Percentiles rank a stretch among this genome's conserved stretches.
phyloP scores from a whole-genome alignment of 768 basidiomycete genomes.

The Mycena leptocephala region DNA sequence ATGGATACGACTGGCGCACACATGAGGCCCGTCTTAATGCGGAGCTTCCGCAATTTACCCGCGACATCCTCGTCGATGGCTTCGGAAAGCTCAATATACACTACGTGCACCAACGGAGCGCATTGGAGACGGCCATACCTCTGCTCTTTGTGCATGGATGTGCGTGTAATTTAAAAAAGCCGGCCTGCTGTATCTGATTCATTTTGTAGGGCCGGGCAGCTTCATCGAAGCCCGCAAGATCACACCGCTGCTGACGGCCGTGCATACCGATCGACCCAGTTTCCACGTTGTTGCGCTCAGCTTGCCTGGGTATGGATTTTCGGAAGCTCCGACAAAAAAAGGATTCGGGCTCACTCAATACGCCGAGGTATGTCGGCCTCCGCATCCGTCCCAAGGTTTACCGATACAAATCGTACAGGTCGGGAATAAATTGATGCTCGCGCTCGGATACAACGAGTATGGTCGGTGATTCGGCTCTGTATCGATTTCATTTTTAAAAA shows the following conservation, averaged over 20 bases:
- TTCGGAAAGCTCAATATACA: constrained; percentile 59
- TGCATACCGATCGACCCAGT: constrained; percentile 50
- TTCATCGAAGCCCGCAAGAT: constrained; percentile 62
- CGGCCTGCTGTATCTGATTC: not conserved
- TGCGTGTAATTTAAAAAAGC: not conserved
- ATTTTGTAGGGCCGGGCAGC: constrained; percentile 60
- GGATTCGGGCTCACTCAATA: constrained; percentile 57
- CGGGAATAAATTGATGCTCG: constrained; percentile 64
- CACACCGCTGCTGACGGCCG: constrained; percentile 56
- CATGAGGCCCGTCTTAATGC: constrained; percentile 57
- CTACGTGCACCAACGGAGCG: constrained; percentile 60
- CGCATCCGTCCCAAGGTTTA: not conserved
- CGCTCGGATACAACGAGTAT: constrained; percentile 56
- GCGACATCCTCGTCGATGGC: constrained; percentile 57
- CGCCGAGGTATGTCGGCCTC: constrained; percentile 52
- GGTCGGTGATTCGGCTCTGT: constrained; percentile 7
- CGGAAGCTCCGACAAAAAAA: constrained; percentile 58
- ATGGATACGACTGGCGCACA: constrained; percentile 57
- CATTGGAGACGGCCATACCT: constrained; percentile 40
- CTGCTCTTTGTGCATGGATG: constrained; percentile 65
- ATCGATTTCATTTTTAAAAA: too few relatives aligned
- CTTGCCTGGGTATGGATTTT: constrained; percentile 65
- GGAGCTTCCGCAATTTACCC: constrained; percentile 60
- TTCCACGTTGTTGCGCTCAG: constrained; percentile 67
- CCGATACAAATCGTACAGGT: constrained; percentile 48